Percentiles rank a stretch among this genome's conserved stretches.
Evolutionary conservation across 2,329 filamentous ascomycete species (phyloP).

Genomic region (Fusarium pseudograminearum): DNA sequence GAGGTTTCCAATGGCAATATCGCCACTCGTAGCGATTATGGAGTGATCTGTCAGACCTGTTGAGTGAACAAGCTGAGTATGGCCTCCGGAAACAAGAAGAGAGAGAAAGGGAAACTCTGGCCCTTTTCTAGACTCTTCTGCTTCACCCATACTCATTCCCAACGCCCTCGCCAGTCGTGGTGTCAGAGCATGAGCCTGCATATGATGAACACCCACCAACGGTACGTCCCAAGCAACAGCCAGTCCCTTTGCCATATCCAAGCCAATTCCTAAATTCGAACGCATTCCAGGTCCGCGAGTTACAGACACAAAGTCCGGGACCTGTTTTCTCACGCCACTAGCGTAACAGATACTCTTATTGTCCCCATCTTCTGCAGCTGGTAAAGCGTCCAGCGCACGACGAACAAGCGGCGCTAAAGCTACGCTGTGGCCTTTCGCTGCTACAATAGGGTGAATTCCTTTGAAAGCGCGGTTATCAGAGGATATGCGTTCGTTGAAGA

Average conservation of each 20-base stretch:
- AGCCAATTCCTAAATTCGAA: constrained; percentile 79
- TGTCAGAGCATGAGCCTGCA: constrained; percentile 96
- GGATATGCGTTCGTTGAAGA: constrained; percentile 85
- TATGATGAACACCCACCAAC: constrained; percentile 90
- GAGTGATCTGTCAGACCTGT: constrained; percentile 74
- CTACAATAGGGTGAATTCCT: constrained; percentile 83
- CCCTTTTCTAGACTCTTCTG: constrained; percentile 4
- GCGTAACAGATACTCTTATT: constrained; percentile 24
- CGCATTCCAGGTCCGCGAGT: constrained; percentile 93
- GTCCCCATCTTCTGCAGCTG: constrained; percentile 35
- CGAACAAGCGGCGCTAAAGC: constrained; percentile 76
- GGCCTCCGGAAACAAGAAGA: constrained; percentile 90
- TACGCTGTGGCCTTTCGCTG: constrained; percentile 80
- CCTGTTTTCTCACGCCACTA: constrained; percentile 48
- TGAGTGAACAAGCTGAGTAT: constrained; percentile 88
- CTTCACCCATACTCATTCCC: constrained; percentile 47
- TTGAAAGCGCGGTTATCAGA: constrained; percentile 79
- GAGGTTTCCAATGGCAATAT: constrained; percentile 89
- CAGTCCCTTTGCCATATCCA: constrained; percentile 89
- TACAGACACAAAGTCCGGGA: constrained; percentile 87
- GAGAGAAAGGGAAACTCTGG: constrained; percentile 87
- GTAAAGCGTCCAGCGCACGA: constrained; percentile 70
- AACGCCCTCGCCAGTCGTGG: constrained; percentile 80
- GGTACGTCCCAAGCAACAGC: constrained; percentile 86
- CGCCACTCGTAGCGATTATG: constrained; percentile 78